Evolutionary conservation across 2,329 filamentous ascomycete species (phyloP), one percentile per base, ranked within the genome.

Genomic region (Diaporthe ilicicola): DNA sequence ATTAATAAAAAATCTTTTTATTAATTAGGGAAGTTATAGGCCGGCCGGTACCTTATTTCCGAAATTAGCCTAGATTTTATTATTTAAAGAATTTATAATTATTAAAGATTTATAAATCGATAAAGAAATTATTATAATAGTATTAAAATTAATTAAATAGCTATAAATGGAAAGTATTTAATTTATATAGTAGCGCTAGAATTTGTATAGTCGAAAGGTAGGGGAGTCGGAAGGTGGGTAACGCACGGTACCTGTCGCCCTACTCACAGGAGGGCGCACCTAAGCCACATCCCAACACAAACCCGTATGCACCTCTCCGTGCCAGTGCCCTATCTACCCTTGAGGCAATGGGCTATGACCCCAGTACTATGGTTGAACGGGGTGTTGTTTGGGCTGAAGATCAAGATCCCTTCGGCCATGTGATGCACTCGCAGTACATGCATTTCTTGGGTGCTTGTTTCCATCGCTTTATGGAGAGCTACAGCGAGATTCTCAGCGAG

Each of bases 341-440:
- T 12, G 70, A 73, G 56, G 70, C 72, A 19, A 74, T 74, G 74
- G 74, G 72, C 0, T 74, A 68, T 37, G 72, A 73, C 29, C 71
- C 74, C 2, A 65, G 59, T 4, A 74, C 70, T 19, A 75, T 76
- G 54, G 24, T 44, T 22, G 54, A 69, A 29, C 54, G 54, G 3
- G 76, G 76, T 7, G 74, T 78, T 10, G 51, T 75, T 12, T 77
- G 75, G 76, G 76, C 75, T 9, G 74, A 77, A 37, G 70, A 78
- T 34, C 75, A 78, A 37, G 76, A 77, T 55, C 76, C 75, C 1
- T 77, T 72, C 42, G 75, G 32, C 32, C 74, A 78, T 50, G 74
- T 78, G 13, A 77, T 74, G 73, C 74, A 78, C 1, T 74, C 75
- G 0, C 73, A 75, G 51, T 78, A 74, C 66, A 73, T 74, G 73